Evolutionary conservation across 2,329 filamentous ascomycete species (phyloP).

Genomic region (Davidsoniella neocaledoniae): DNA sequence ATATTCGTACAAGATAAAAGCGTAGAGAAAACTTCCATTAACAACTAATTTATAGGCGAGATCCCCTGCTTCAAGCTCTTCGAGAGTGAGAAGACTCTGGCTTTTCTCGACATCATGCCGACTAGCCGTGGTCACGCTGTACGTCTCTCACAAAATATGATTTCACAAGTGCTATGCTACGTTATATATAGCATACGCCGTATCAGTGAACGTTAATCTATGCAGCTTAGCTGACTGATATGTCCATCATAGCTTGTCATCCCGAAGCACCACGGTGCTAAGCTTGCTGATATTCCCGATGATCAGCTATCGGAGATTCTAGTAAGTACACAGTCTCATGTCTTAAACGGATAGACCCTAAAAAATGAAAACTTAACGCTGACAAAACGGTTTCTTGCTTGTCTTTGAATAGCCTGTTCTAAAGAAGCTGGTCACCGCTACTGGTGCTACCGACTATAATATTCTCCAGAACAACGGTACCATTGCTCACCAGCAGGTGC

Average conservation of each 20-base stretch:
- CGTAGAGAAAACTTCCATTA: slow-evolving; percentile 11
- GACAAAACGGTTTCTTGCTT: neutral
- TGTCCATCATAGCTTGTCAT: slow-evolving; percentile 61
- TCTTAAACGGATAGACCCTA: neutral
- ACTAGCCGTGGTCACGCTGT: slow-evolving; percentile 80
- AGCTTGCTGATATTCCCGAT: slow-evolving; percentile 84
- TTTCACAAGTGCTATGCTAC: neutral
- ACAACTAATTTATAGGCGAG: slow-evolving; percentile 43
- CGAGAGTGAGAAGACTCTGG: slow-evolving; percentile 82
- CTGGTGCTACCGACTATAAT: slow-evolving; percentile 70
- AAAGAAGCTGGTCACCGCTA: slow-evolving; percentile 70
- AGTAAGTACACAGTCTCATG: slow-evolving; percentile 27
- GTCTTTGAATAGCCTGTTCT: slow-evolving; percentile 43
- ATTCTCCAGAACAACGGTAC: slow-evolving; percentile 91
- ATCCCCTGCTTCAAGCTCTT: slow-evolving; percentile 95
- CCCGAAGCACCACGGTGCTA: slow-evolving; percentile 84
- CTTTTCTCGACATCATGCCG: slow-evolving; percentile 92
- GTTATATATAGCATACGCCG: neutral
- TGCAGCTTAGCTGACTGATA: too few relatives aligned
- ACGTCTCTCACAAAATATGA: slow-evolving; percentile 20
- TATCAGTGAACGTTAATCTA: too few relatives aligned
- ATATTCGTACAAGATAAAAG: neutral
- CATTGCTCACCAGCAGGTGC: slow-evolving; percentile 80
- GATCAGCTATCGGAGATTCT: slow-evolving; percentile 70
- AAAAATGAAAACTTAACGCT: neutral